These are phyloP conservation scores for Closterium sp. DNA, from an alignment of 139 green algal species.

Conservation along the genomic window DNA sequence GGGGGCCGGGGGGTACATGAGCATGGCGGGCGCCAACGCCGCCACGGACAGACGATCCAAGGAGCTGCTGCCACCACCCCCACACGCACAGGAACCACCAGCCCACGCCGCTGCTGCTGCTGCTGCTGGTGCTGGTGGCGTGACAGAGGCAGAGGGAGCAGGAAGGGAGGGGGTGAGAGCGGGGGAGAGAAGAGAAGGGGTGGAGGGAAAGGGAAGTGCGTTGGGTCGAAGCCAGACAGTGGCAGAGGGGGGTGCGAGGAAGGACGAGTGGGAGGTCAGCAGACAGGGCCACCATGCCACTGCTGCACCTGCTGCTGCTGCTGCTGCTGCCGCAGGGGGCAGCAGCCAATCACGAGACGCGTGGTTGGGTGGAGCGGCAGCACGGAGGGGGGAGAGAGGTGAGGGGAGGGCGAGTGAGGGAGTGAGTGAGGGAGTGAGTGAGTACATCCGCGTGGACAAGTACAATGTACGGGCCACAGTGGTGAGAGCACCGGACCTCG, in stretches of 20 bases:
- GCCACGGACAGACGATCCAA: background rate
- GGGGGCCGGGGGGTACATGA: background rate
- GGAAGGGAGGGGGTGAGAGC: background rate
- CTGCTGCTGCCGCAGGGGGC: background rate
- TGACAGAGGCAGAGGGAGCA: background rate
- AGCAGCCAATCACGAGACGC: background rate
- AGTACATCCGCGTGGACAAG: conserved; percentile 21
- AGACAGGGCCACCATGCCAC: background rate
- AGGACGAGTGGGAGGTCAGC: background rate
- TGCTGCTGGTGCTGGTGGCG: background rate
- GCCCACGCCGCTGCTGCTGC: background rate
- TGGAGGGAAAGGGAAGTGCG: background rate
- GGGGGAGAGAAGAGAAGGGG: too few species aligned
- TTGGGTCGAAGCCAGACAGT: background rate
- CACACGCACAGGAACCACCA: background rate
- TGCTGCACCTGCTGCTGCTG: background rate
- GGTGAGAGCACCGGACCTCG: background rate
- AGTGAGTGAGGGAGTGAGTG: background rate
- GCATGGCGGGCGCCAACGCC: background rate
- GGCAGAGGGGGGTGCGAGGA: background rate
- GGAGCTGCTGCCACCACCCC: background rate
- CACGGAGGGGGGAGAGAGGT: background rate
- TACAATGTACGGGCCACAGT: conserved; percentile 22
- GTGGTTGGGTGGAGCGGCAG: background rate
- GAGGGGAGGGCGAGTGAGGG: background rate